These are phyloP conservation scores for Mycosphaerella sp. DNA, from an alignment of 2,329 filamentous ascomycete species.

Conservation along the genomic window DNA sequence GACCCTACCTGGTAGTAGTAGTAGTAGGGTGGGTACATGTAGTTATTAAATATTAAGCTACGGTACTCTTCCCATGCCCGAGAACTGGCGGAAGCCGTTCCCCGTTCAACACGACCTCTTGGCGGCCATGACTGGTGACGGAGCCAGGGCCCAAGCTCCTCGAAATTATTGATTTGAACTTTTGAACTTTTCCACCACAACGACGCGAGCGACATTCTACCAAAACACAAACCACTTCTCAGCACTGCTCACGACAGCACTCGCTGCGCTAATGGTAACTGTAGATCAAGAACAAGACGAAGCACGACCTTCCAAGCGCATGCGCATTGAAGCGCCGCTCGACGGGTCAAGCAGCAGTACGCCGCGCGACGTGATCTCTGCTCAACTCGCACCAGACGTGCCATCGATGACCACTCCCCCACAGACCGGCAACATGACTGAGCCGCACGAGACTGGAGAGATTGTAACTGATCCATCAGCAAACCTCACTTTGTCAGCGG, in stretches of 20 bases:
- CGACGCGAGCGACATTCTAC: background rate
- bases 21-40: too few species aligned
- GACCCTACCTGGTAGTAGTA: too few species aligned
- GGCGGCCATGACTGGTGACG: too few species aligned
- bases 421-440: background rate
- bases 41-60: too few species aligned
- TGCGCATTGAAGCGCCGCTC: slow-evolving; percentile 36
- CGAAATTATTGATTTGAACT: background rate
- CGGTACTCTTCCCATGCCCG: too few species aligned
- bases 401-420: background rate
- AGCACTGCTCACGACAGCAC: background rate
- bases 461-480: background rate
- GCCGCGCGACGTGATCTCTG: slow-evolving; percentile 26
- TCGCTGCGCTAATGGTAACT: background rate
- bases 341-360: slow-evolving; percentile 27
- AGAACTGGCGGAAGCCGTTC: too few species aligned
- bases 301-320: slow-evolving; percentile 37
- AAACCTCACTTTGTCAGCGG: slow-evolving; percentile 15
- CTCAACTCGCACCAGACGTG: background rate
- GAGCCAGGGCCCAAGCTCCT: background rate
- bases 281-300: slow-evolving; percentile 21
- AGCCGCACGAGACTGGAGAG: background rate
- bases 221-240: background rate
- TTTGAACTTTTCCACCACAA: background rate
- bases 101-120: background rate